Base-by-base conservation (phyloP, 2,329 filamentous ascomycete species). In the Botrytis fabae region DNA sequence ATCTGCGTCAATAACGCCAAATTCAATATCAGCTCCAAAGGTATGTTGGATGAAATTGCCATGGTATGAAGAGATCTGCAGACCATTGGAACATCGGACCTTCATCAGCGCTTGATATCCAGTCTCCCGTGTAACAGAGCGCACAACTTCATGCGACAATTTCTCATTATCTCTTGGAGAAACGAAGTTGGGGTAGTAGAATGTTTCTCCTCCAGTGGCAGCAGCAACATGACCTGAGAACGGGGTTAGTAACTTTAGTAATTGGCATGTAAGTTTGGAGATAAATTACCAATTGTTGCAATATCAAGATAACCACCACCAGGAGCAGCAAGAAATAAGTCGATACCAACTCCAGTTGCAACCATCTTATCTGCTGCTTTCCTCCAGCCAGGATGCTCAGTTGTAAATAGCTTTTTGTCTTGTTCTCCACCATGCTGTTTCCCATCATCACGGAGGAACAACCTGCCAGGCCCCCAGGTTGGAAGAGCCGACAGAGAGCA, bases 51-150 rank as follows among this genome's bases (percentile, higher is more conserved):
- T 89, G 81, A 98, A 99, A 83, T 97, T 97, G 77, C 96, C 96
- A 79, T 97, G 94, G 80, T 99, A 99, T n/a, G 90, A 89, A 25
- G 93, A 90, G 25, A 99, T 92, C 81, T 99, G 96, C 70, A 99
- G 86, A 28, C 96, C 96, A 79, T 97, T 99, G 28, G 95, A 98
- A 84, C 96, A 99, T 75, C 96, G 92, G 73, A 99, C 95, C 85
- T 99, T 99, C 93, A 99, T 97, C 78, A 99, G 85, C 32, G 94
- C 94, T 83, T 98, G 95, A 84, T 93, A 98, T 35, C 96, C 96
- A 64, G 95, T 97, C 82, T 98, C 95, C 75, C 96, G 88, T 4
- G 91, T 94, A 44, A 98, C 90, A 0, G 93, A 90, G 80, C 98
- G 95, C 77, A 91, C 89, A 76, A 99, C 90, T 83, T 99, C 96